Base-by-base conservation (phyloP, 148 eudicot genomes). In the Dianthus caryophyllus region DNA sequence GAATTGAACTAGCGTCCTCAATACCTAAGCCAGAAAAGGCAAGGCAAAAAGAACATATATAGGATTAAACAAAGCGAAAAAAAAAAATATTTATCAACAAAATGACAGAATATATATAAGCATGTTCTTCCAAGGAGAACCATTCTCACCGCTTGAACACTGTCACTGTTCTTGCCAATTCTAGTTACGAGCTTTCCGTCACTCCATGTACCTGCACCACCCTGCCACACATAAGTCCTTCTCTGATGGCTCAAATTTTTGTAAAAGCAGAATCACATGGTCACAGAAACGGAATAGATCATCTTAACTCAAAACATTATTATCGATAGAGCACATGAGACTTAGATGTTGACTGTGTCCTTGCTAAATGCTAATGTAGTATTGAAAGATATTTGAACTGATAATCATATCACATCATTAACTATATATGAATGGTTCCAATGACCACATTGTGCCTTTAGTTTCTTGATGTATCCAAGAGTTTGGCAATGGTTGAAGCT, bases 201-300 rank as follows among this genome's bases (percentile, higher is more conserved):
- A 77, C 99, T 95, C 99, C 99, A 95, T 65, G 99, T 95, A 88
- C 99, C 99, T 95, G 99, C 99, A 95, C 99, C 99, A 87, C 99
- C 99, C 99, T 95, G 99, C 88, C 84, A 90, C 72, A 68, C 85
- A 79, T 95, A 90, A 95, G 97, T 90, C 84, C 81, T 80, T 73
- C 78, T 84, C 83, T 84, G 72, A 80, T 64, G 33, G 56, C 80
- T 78, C 59, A 55, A 71, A 49, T 38, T 6, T 27, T 55, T 77
- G 17, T 21, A 30, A 20, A 57, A 70, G 17, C 67, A 75, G 12
- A 31, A 30, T 44, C 61, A 52, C 33, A 60, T 27, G 6, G 33
- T 27, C 2, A 30, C 10, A 33, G 1, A 27, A 41, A 44, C 25
- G 5, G 21, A 62, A 61, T 15, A 52, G 14, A 55, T 64, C 21